phyloP scores from a whole-genome alignment of 495 filamentous ascomycete species.

The Aspergillus sclerotioniger region DNA sequence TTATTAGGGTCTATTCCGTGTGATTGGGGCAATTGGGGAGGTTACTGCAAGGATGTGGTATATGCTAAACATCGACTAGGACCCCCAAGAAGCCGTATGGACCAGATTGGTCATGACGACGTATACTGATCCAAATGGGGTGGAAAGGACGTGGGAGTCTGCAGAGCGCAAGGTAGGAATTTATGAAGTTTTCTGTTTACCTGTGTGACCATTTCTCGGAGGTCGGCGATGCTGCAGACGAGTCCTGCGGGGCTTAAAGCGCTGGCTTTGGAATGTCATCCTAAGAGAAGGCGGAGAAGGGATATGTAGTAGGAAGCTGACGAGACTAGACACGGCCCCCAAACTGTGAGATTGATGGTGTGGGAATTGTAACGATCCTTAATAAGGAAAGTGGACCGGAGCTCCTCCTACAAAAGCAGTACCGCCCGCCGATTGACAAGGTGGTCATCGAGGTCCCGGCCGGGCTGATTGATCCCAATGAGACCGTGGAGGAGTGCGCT shows the following conservation, averaged over 20 bases:
- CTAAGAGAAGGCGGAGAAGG: not conserved
- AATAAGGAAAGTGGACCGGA: constrained; percentile 69
- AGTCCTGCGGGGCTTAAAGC: not conserved
- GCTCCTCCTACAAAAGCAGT: constrained; percentile 84
- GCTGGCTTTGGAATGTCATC: not conserved
- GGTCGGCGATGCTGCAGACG: not conserved
- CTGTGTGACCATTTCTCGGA: not conserved
- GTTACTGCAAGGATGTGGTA: not conserved
- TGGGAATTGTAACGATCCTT: constrained; percentile 86
- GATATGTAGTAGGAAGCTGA: constrained; percentile 3
- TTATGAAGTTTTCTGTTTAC: not conserved
- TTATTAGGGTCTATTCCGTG: not conserved
- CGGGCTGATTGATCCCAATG: constrained; percentile 78
- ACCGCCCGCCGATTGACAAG: constrained; percentile 77
- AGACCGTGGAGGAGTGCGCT: constrained; percentile 75
- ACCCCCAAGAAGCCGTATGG: constrained; percentile 67
- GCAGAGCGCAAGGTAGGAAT: constrained; percentile 62
- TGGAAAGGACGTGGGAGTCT: constrained; percentile 75
- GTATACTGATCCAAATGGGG: constrained; percentile 68
- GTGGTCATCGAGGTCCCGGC: constrained; percentile 82
- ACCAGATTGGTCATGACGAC: constrained; percentile 67
- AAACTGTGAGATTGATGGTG: constrained; percentile 74
- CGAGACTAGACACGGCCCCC: constrained; percentile 58
- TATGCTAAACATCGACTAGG: constrained; percentile 24
- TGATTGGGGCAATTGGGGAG: not conserved